Evolutionary conservation across 305 asterid species (phyloP).

Genomic region (Ruellia speciosa): DNA sequence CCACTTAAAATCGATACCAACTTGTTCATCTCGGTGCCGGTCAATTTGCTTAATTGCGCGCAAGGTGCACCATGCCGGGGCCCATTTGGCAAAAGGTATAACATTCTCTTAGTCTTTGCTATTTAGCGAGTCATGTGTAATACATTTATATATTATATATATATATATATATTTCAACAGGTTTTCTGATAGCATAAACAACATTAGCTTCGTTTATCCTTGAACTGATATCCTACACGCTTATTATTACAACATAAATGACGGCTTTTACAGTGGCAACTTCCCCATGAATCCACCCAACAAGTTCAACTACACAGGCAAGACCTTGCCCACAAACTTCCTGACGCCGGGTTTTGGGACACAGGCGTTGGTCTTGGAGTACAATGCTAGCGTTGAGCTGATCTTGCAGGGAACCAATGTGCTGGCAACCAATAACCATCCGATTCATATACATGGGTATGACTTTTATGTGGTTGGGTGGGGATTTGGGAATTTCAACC

Average conservation of each 20-base stretch:
- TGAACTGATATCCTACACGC: slow-evolving; percentile 25
- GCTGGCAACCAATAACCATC: slow-evolving; percentile 39
- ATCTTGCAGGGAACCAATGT: slow-evolving; percentile 39
- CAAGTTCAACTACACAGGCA: slow-evolving; percentile 32
- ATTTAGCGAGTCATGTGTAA: too few relatives aligned
- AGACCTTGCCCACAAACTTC: slow-evolving; percentile 12
- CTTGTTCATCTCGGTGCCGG: slow-evolving; percentile 26
- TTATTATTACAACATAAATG: slow-evolving; percentile 17
- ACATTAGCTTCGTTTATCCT: slow-evolving; percentile 32
- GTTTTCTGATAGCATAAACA: slow-evolving; percentile 38
- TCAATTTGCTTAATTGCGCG: slow-evolving; percentile 30
- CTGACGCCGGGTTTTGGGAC: slow-evolving; percentile 32
- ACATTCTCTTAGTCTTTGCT: too few relatives aligned
- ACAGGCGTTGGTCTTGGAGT: slow-evolving; percentile 29
- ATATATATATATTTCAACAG: too few relatives aligned
- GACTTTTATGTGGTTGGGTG: slow-evolving; percentile 41
- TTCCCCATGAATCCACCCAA: slow-evolving; percentile 32
- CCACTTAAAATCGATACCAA: slow-evolving; percentile 24
- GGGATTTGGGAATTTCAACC: slow-evolving; percentile 45
- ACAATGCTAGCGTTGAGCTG: slow-evolving; percentile 40
- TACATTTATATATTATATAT: too few relatives aligned
- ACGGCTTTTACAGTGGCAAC: slow-evolving; percentile 21
- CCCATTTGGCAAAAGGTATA: slow-evolving; percentile 28
- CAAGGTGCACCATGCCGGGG: slow-evolving; percentile 25
- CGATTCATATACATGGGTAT: slow-evolving; percentile 42